Evolutionary conservation across 768 basidiomycete species (phyloP), one percentile per base, ranked within the genome.

Genomic region (Stropharia rugosoannulata): DNA sequence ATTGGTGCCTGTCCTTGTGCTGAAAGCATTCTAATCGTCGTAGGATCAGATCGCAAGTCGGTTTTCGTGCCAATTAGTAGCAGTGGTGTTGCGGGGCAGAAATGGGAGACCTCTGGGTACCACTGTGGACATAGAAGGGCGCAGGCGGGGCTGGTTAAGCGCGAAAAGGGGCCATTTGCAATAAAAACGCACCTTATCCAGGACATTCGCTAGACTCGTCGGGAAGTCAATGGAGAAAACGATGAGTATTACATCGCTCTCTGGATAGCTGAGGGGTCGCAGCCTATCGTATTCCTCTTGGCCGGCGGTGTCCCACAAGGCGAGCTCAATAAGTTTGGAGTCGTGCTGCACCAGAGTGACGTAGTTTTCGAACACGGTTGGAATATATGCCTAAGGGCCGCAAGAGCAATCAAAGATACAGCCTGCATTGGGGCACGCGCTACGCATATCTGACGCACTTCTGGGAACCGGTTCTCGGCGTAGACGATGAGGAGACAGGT

Each of bases 231-330:
- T 77, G 10, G 92, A 93, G 77, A 96, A 97, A 27, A 95, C 93
- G 63, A 96, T 91, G 63, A 96, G 87, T 64, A 96, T 93, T 56
- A 93, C 90, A 66, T 93, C 83, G 77, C 86, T 89, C 70, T 94
- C 91, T 16, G 92, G 90, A 63, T 94, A 93, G 69, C 87, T 90
- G 59, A 94, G 77, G 16, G 91, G 90, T 61, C 91, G 81, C 54
- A 95, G 80, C 59, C 90, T 82, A 70, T 95, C 93, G 72, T 97
- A 98, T 75, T 98, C 95, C 73, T 98, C 95, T 70, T 97, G 95
- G 25, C 95, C 95, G 0, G 95, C 95, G 1, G 95, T 98, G 73
- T 98, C 95, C 94, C 96, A 99, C 15, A 99, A 79, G n/a, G 97
- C 96, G 41, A 99, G 82, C 66, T 97, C 93, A 58, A 99, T 86